Percentiles rank a stretch among this genome's conserved stretches.
phyloP scores from a whole-genome alignment of 805 yeast genomes.

The Metschnikowia cerradonensis region DNA sequence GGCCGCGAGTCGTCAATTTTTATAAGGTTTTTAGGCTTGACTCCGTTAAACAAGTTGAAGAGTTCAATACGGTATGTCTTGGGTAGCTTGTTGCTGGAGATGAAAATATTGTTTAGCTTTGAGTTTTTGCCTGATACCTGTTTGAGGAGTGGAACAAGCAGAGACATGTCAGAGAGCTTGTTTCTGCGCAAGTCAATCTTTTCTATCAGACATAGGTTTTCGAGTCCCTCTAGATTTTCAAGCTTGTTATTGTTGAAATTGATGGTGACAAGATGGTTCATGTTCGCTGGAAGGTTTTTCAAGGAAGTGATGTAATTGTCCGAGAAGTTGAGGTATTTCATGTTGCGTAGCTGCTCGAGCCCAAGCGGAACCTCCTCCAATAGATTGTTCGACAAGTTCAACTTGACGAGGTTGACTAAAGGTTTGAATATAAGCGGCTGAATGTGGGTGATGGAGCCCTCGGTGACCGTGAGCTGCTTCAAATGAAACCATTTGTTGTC shows the following conservation, averaged over 20 bases:
- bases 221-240: conserved; percentile 41
- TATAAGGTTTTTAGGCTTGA: conserved; percentile 42
- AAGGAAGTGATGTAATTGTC: conserved; percentile 39
- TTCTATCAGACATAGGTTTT: conserved; percentile 39
- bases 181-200: conserved; percentile 54
- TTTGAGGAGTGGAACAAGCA: conserved; percentile 34
- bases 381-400: conserved; percentile 55
- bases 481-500: conserved; percentile 39
- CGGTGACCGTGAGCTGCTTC: conserved; percentile 39
- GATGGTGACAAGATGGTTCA: conserved; percentile 39
- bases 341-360: conserved; percentile 42
- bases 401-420: conserved; percentile 36
- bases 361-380: conserved; percentile 52
- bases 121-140: conserved; percentile 28
- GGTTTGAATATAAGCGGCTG: conserved; percentile 38
- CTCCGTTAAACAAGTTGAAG: conserved; percentile 54
- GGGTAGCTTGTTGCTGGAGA: conserved; percentile 39
- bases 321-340: conserved; percentile 45
- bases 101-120: conserved; percentile 39
- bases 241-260: conserved; percentile 50
- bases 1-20: conserved; percentile 60
- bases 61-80: conserved; percentile 50
- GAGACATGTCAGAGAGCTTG: conserved; percentile 29
- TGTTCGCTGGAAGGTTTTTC: conserved; percentile 30
- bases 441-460: conserved; percentile 36